Evolutionary conservation across 176 grass and related monocot genomes (phyloP), one percentile per base, ranked within the genome.

Genomic region (Aegilops sharonensis): DNA sequence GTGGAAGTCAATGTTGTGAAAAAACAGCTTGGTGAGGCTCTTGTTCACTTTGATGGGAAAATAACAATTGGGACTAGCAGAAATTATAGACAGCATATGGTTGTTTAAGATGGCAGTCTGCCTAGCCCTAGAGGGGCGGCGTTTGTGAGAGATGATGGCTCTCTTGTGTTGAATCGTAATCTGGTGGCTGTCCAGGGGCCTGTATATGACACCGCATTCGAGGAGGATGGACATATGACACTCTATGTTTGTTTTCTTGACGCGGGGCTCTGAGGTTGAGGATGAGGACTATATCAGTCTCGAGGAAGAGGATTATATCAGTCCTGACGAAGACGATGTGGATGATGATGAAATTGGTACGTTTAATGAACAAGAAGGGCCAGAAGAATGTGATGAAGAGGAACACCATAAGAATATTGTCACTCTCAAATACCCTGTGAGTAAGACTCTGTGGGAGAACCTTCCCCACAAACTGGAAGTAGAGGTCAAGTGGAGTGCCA

Each of bases 51-150:
- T 0, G 11, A 73, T 25, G n/a, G 39, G 24, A 73, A 45, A 47
- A 47, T 73, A 73, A 73, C 70, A 73, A 11, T 23, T 73, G 70
- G 69, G 39, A 73, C n/a, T 45, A 73, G 2, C 43, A 73, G 70
- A 73, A 73, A 73, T n/a, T 73, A 73, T 15, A 73, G 70, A 27
- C 39, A 73, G 1, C 70, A 73, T 14, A 47, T 2, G 3, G 6
- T 74, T 48, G 0, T 74, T 9, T 73, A 73, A 45, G 71, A 74
- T 74, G 5, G 40, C 43, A 74, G 40, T 17, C n/a, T 48, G 23
- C 23, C 6, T 48, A 15, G 12, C 71, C 48, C 48, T 52, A 5
- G 47, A 50, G 47, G 47, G 13, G 40, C 21, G 12, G 23, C 11
- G n/a, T 27, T 74, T 5, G n/a, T 74, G 71, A 14, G 71, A 1